Percentiles rank a stretch among this genome's conserved stretches.
These are phyloP conservation scores for Cercis canadensis DNA, from an alignment of 306 rosid species.

Conservation along the genomic window DNA sequence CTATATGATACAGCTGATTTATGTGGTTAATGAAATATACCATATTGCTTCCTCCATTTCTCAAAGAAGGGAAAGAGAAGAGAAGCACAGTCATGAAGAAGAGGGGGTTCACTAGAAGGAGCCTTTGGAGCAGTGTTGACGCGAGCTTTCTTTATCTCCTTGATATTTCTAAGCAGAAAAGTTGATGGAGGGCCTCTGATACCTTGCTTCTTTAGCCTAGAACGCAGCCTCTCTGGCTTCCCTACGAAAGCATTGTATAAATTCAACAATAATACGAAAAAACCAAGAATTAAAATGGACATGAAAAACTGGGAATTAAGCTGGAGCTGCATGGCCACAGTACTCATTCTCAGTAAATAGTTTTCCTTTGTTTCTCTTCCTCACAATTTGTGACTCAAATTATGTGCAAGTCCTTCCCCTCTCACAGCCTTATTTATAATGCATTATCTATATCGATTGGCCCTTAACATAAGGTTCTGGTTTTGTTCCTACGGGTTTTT, in stretches of 20 bases:
- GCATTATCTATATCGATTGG: too few species aligned
- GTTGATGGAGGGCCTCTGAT: constrained; percentile 52
- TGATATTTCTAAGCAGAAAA: constrained; percentile 50
- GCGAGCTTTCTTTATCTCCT: constrained; percentile 41
- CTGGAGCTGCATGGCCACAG: constrained; percentile 23
- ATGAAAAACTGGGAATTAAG: constrained; percentile 27
- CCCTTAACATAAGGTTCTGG: too few species aligned
- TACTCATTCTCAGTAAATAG: neutral
- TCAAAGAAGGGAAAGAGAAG: constrained; percentile 45
- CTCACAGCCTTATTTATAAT: too few species aligned
- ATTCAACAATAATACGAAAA: constrained; percentile 20
- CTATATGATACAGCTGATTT: neutral
- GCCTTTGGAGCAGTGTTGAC: neutral
- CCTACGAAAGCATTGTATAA: constrained; percentile 27
- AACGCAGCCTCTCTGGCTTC: constrained; percentile 44
- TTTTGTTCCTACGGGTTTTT: too few species aligned
- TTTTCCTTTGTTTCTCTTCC: too few species aligned
- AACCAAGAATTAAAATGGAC: constrained; percentile 26
- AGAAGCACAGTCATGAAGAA: constrained; percentile 40
- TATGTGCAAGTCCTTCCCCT: too few species aligned
- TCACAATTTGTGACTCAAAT: too few species aligned
- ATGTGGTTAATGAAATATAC: constrained; percentile 10
- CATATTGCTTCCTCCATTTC: constrained; percentile 47
- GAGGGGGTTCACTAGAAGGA: neutral
- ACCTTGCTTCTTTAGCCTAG: constrained; percentile 51